These are phyloP conservation scores for Microsporum ferrugineum DNA, from an alignment of 2,329 filamentous ascomycete genomes.

Conservation along the genomic window DNA sequence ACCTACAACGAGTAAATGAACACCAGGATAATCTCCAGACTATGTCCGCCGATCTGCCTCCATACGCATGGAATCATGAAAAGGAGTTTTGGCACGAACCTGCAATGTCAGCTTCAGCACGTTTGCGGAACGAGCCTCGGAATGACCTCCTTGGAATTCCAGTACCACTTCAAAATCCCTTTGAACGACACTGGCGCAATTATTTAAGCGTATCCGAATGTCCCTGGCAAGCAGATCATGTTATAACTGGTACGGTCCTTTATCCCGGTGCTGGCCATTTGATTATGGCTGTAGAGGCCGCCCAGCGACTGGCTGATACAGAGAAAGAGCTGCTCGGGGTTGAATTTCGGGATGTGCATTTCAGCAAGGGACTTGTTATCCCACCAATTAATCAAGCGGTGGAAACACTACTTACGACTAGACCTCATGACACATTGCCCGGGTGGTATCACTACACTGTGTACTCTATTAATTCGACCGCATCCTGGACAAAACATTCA, in stretches of 20 bases:
- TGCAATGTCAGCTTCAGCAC: constrained; percentile 14
- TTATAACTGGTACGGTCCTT: constrained; percentile 27
- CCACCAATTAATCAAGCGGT: too few relatives aligned
- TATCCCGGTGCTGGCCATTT: constrained; percentile 36
- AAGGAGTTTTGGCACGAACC: constrained; percentile 18
- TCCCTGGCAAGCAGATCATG: constrained; percentile 37
- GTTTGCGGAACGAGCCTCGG: constrained; percentile 9
- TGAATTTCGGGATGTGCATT: too few relatives aligned
- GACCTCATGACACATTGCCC: too few relatives aligned
- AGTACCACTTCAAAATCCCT: constrained; percentile 19
- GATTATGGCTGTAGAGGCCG: constrained; percentile 32
- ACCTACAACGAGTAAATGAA: constrained; percentile 4
- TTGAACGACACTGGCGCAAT: constrained; percentile 32
- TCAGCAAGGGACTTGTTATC: too few relatives aligned
- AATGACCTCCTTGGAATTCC: constrained; percentile 20
- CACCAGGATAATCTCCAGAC: neutral
- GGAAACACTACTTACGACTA: too few relatives aligned
- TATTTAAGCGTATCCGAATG: constrained; percentile 22
- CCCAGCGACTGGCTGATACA: too few relatives aligned
- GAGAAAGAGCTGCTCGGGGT: too few relatives aligned
- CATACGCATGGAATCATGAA: constrained; percentile 13
- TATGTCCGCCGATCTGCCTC: constrained; percentile 18
- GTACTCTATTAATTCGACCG: too few relatives aligned
- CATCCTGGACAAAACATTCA: too few relatives aligned
- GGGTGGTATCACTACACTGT: too few relatives aligned